phyloP scores from a whole-genome alignment of 2,329 filamentous ascomycete species.

The Leptoxyphium fumago region DNA sequence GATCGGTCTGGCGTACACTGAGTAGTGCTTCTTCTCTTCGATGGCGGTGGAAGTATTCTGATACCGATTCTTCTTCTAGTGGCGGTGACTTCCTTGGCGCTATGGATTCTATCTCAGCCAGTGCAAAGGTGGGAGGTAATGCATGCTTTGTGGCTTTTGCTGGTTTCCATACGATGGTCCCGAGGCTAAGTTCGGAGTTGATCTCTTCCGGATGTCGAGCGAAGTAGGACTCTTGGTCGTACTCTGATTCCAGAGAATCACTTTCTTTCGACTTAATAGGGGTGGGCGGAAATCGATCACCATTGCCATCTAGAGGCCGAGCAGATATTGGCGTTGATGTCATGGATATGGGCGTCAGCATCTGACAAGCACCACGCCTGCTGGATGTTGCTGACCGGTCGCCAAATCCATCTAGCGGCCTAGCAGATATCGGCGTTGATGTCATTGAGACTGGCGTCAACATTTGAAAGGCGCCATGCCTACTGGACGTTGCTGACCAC shows the following conservation, averaged over 20 bases:
- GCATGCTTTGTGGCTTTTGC: constrained; percentile 28
- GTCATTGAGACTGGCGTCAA: no score
- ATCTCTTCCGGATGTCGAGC: constrained; percentile 30
- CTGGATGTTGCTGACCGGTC: background rate
- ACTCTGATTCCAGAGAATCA: constrained; percentile 25
- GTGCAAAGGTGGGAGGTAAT: constrained; percentile 27
- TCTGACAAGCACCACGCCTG: no score
- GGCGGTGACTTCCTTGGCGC: constrained; percentile 23
- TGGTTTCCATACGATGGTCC: constrained; percentile 30
- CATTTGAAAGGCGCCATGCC: no score
- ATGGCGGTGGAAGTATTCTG: constrained; percentile 32
- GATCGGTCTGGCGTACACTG: constrained; percentile 34
- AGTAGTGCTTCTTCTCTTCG: constrained; percentile 30
- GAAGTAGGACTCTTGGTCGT: constrained; percentile 29
- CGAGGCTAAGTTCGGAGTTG: constrained; percentile 29
- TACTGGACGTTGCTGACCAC: background rate
- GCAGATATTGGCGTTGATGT: background rate
- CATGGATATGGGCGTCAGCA: no score
- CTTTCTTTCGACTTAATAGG: constrained; percentile 2
- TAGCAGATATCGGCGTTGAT: background rate
- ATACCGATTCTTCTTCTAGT: constrained; percentile 31
- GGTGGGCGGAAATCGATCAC: constrained; percentile 12
- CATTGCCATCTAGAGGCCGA: constrained; percentile 12
- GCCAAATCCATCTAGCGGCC: constrained; percentile 1
- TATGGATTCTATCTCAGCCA: constrained; percentile 29